phyloP scores from a whole-genome alignment of 1,139 yeast species.

The Geotrichum macrosporum region DNA sequence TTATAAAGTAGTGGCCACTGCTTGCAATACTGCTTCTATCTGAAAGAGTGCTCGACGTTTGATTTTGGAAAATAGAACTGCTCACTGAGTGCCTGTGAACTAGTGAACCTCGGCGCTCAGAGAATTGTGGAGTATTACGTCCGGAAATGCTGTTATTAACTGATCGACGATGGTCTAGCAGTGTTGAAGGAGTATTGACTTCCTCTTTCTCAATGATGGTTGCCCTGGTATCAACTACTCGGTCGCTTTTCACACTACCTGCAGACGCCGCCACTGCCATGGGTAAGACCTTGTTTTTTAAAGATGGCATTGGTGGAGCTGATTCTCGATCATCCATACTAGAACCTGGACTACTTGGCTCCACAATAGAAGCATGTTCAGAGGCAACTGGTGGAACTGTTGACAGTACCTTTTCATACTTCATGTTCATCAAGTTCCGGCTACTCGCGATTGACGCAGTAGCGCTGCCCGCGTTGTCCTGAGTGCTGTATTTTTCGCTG shows the following conservation, averaged over 20 bases:
- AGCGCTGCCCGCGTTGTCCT: neutral
- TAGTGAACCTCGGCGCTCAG: conserved; percentile 12
- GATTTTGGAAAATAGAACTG: conserved; percentile 8
- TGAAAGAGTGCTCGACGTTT: conserved; percentile 7
- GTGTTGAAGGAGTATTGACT: neutral
- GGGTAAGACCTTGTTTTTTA: too few relatives aligned
- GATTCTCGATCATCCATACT: conserved; percentile 2
- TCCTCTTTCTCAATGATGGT: neutral
- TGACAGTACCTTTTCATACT: conserved; percentile 10
- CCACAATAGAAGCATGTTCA: conserved; percentile 20
- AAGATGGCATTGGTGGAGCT: conserved; percentile 6
- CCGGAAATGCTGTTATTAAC: neutral
- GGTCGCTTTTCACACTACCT: too few relatives aligned
- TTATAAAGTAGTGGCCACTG: neutral
- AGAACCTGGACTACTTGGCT: conserved; percentile 1
- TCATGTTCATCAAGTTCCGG: conserved; percentile 3
- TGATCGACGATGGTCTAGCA: too few relatives aligned
- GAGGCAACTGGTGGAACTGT: conserved; percentile 7
- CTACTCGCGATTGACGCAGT: neutral
- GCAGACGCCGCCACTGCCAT: too few relatives aligned
- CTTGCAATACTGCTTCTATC: conserved; percentile 7
- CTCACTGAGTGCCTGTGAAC: conserved; percentile 10
- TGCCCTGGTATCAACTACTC: too few relatives aligned
- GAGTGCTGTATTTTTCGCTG: too few relatives aligned
- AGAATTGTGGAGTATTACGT: neutral